Evolutionary conservation across 345 rosid genomes (phyloP).

Genomic region (Eucalyptus curtisii): DNA sequence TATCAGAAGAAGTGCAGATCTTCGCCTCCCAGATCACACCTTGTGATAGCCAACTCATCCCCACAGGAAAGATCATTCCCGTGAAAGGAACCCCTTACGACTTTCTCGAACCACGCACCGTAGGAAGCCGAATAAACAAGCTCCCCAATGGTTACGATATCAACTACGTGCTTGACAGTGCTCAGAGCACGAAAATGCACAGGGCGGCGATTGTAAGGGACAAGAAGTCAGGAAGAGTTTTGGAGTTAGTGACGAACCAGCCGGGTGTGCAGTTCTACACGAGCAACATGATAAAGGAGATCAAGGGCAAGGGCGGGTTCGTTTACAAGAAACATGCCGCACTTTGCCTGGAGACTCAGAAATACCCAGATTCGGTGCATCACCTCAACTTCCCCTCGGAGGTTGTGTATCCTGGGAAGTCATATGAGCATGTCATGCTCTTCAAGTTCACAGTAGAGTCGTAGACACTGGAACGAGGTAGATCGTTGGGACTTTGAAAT

Average conservation of each 20-base stretch:
- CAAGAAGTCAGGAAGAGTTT: slow-evolving; percentile 47
- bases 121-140: slow-evolving; percentile 40
- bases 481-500: background rate
- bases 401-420: slow-evolving; percentile 39
- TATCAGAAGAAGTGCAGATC: slow-evolving; percentile 55
- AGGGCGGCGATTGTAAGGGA: slow-evolving; percentile 52
- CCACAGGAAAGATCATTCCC: slow-evolving; percentile 51
- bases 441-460: slow-evolving; percentile 37
- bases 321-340: slow-evolving; percentile 49
- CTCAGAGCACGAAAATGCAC: slow-evolving; percentile 11
- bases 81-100: slow-evolving; percentile 78
- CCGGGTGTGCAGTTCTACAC: slow-evolving; percentile 86
- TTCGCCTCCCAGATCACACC: slow-evolving; percentile 58
- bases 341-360: slow-evolving; percentile 82
- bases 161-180: slow-evolving; percentile 54
- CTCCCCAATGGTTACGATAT: slow-evolving; percentile 66
- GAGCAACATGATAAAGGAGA: slow-evolving; percentile 27
- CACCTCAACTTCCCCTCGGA: slow-evolving; percentile 68
- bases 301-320: slow-evolving; percentile 66
- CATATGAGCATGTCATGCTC: slow-evolving; percentile 58
- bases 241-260: slow-evolving; percentile 56
- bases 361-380: slow-evolving; percentile 67
- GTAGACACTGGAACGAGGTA: background rate
- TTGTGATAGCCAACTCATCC: slow-evolving; percentile 44
- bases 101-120: slow-evolving; percentile 39